Base-by-base conservation (phyloP, 306 rosid genomes). In the Argentina anserina region DNA sequence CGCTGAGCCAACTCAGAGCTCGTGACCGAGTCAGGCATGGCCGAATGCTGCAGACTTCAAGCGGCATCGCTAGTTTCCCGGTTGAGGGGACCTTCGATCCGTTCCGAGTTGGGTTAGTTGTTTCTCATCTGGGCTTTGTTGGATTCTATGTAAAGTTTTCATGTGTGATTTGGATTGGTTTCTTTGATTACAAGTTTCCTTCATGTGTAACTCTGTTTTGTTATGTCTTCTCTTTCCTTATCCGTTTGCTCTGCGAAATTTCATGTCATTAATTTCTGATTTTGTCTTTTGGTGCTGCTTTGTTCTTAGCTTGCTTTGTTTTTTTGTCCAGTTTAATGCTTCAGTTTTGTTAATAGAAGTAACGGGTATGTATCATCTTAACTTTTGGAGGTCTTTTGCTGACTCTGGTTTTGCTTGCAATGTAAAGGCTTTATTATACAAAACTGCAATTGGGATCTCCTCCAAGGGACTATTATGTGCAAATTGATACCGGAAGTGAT, bases 401-500 rank as follows among this genome's bases (percentile, higher is more conserved):
- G 60, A 40, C 18, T 42, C 1, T 21, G 39, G 9, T n/a, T 31
- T 41, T 63, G 31, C 53, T 25, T 62, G 59, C 61, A 67, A 67
- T 59, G 75, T 82, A 42, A 80, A 91, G 97, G 90, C 93, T 95
- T 15, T 91, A 95, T 81, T 95, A 63, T 82, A 88, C 99, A 13
- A 88, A 75, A 76, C 89, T 95, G 73, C 88, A 82, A 79, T 76
- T 95, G 80, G 99, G 99, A 52, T 83, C 92, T 84, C 99, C 99
- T 74, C 90, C 99, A 33, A 89, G 71, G 29, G 97, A 91, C 46
- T 95, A 88, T 73, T 60, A 81, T 72, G 97, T 95, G 81, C 99
- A 95, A 84, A 91, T 95, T 86, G 99, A 95, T 72, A 95, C 99
- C 5, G 97, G 99, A 41, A 95, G 97, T 84, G 97, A 95, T 84